Evolutionary conservation across 805 yeast genomes (phyloP).

Genomic region (Spathaspora sp.): DNA sequence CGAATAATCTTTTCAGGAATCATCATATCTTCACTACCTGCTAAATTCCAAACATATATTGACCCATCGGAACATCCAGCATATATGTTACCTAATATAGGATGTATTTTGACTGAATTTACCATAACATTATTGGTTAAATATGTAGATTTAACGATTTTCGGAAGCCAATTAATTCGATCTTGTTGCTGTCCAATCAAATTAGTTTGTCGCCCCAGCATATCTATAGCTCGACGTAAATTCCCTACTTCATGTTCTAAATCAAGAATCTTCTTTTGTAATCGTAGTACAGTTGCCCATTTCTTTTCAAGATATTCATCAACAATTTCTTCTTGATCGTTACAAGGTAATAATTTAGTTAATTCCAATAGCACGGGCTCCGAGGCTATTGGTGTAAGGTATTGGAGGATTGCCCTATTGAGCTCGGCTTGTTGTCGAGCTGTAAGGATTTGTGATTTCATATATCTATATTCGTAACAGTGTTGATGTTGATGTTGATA

Average conservation of each 20-base stretch:
- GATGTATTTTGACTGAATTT: constrained; percentile 68
- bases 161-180: constrained; percentile 63
- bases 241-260: constrained; percentile 57
- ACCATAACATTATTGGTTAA: constrained; percentile 60
- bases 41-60: constrained; percentile 65
- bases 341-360: not conserved
- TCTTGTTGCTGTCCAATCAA: constrained; percentile 13
- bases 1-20: constrained; percentile 57
- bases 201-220: constrained; percentile 7
- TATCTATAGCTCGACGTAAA: constrained; percentile 44
- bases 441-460: constrained; percentile 8
- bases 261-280: constrained; percentile 71
- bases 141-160: constrained; percentile 38
- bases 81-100: constrained; percentile 59
- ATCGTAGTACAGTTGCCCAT: constrained; percentile 81
- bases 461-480: not conserved
- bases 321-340: constrained; percentile 24
- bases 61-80: constrained; percentile 73
- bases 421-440: constrained; percentile 41
- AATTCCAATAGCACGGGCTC: not conserved
- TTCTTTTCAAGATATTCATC: constrained; percentile 62
- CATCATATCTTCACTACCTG: constrained; percentile 51
- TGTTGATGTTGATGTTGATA: not conserved
- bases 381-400: constrained; percentile 31
- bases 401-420: constrained; percentile 46